Conservation (phyloP, 495 filamentous ascomycete species). For the Zalerion maritima region DNA sequence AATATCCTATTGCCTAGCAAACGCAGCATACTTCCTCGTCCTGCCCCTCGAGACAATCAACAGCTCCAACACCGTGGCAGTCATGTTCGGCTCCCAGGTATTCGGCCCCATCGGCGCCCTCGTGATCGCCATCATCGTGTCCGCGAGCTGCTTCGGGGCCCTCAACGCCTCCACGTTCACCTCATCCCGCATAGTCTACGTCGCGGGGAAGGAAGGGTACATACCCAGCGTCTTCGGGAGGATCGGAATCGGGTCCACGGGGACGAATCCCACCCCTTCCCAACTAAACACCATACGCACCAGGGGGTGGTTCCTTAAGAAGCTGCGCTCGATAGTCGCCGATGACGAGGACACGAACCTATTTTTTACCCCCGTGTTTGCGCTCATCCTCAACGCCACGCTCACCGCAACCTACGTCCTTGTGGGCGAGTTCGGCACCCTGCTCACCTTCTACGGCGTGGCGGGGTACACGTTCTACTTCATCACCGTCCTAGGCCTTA, state of each 20-base stretch:
- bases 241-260: constrained; percentile 53
- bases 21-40: constrained; percentile 87
- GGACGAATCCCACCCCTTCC: constrained; percentile 15
- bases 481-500: constrained; percentile 81
- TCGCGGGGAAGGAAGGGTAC: constrained; percentile 89
- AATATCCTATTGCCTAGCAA: constrained; percentile 74
- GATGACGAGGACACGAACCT: constrained; percentile 45
- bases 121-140: constrained; percentile 77
- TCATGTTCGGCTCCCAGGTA: constrained; percentile 81
- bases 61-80: constrained; percentile 79
- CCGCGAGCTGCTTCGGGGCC: constrained; percentile 77
- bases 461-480: constrained; percentile 97
- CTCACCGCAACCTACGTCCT: constrained; percentile 64
- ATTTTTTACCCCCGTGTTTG: constrained; percentile 80
- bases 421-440: constrained; percentile 79
- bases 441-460: constrained; percentile 93
- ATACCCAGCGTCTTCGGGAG: constrained; percentile 71
- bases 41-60: constrained; percentile 70
- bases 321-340: constrained; percentile 42
- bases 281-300: constrained; percentile 33
- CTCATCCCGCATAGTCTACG: constrained; percentile 79
- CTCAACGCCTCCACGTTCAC: constrained; percentile 95
- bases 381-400: constrained; percentile 62
- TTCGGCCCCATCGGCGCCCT: constrained; percentile 75
- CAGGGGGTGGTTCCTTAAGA: constrained; percentile 42